Conservation (phyloP, 495 filamentous ascomycete genomes). For the Polyplosphaeria fusca region DNA sequence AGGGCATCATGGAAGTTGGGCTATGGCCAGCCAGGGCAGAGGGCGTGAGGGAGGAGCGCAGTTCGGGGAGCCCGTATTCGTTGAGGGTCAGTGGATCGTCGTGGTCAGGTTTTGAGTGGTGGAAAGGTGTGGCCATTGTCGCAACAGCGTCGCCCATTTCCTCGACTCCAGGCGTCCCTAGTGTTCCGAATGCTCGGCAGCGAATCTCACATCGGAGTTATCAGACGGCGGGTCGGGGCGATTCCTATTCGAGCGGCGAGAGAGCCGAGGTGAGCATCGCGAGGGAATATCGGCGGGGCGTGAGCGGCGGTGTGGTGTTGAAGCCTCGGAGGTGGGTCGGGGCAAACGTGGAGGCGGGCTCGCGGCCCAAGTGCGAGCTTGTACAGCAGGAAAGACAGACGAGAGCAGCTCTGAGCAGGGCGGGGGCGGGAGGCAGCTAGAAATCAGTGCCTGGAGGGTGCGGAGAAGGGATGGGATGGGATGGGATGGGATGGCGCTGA, state of each 20-base stretch:
- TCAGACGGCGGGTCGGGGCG: neutral
- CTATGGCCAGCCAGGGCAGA: constrained; percentile 6
- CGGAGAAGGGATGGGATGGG: neutral
- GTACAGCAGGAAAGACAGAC: too few relatives aligned
- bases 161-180: constrained; percentile 26
- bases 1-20: constrained; percentile 20
- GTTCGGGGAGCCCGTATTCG: constrained; percentile 27
- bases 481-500: neutral
- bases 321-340: constrained; percentile 3
- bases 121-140: constrained; percentile 19
- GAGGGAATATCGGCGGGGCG: neutral
- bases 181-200: constrained; percentile 10
- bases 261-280: neutral
- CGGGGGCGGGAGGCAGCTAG: neutral
- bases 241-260: neutral
- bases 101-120: constrained; percentile 6
- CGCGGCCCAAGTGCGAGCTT: too few relatives aligned
- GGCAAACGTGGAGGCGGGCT: too few relatives aligned
- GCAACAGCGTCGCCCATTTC: constrained; percentile 23
- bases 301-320: neutral
- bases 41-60: constrained; percentile 15
- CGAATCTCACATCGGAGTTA: constrained; percentile 12
- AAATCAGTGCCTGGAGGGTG: neutral
- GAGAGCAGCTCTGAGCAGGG: neutral
- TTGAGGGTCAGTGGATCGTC: constrained; percentile 28